Evolutionary conservation across 169 alveolate species (phyloP).

Genomic region (Miamiensis avidus): DNA sequence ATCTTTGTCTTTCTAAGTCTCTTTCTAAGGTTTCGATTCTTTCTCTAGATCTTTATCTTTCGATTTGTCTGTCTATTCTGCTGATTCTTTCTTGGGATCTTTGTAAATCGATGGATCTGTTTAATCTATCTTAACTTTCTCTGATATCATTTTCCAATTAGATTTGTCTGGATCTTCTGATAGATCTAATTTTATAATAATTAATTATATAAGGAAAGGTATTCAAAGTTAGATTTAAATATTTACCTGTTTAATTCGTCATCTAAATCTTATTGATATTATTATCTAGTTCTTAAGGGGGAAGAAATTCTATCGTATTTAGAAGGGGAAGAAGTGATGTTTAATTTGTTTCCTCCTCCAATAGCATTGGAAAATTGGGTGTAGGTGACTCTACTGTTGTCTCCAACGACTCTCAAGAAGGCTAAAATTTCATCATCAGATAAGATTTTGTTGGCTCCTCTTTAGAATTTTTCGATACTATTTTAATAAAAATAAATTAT

Average conservation of each 20-base stretch:
- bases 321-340: background rate
- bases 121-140: background rate
- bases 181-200: background rate
- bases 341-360: slow-evolving; percentile 14
- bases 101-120: background rate
- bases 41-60: background rate
- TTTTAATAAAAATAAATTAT: background rate
- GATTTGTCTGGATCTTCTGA: background rate
- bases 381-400: slow-evolving; percentile 62
- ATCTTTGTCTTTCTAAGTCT: background rate
- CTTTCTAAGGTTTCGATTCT: background rate
- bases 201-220: no score
- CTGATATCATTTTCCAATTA: background rate
- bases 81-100: background rate
- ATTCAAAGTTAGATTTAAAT: no score
- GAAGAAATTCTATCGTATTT: slow-evolving; percentile 4
- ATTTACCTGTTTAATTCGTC: background rate
- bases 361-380: slow-evolving; percentile 50
- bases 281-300: background rate
- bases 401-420: slow-evolving; percentile 50
- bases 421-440: slow-evolving; percentile 55
- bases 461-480: slow-evolving; percentile 50
- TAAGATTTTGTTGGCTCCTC: slow-evolving; percentile 25
- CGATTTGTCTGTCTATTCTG: background rate
- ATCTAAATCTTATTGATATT: background rate